Percentiles rank a stretch among this genome's conserved stretches.
Evolutionary conservation across 2,329 filamentous ascomycete genomes (phyloP).

Genomic region (Diplodia intermedia): DNA sequence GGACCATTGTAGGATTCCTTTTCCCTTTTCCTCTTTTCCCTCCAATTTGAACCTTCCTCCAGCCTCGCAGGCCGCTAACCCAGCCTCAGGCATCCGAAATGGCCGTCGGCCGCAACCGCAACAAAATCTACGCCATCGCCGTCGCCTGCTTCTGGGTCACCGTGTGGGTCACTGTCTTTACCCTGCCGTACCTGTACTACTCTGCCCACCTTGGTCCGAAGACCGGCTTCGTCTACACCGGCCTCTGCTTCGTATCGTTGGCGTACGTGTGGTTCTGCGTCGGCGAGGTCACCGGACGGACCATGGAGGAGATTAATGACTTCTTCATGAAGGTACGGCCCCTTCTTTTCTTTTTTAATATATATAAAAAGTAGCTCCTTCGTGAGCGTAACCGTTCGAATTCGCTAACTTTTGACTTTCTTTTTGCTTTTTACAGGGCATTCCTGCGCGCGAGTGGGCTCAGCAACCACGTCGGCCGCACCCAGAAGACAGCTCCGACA

Average conservation of each 20-base stretch:
- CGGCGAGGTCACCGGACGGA: constrained; percentile 19
- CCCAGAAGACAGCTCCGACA: constrained; percentile 2
- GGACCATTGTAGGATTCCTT: constrained; percentile 45
- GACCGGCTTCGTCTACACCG: constrained; percentile 31
- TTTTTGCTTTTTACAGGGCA: background rate
- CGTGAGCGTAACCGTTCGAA: background rate
- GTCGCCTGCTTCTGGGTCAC: constrained; percentile 53
- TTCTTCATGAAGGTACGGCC: constrained; percentile 36
- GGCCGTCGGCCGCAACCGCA: constrained; percentile 57
- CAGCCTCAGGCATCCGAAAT: constrained; percentile 48
- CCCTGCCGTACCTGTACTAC: constrained; percentile 31
- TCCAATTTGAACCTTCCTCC: background rate
- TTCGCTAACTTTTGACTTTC: background rate
- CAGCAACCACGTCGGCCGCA: constrained; percentile 12
- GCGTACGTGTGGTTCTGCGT: constrained; percentile 31
- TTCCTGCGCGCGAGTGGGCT: constrained; percentile 18
- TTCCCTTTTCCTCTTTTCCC: background rate
- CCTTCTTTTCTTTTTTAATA: constrained; percentile 35
- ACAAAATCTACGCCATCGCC: constrained; percentile 55
- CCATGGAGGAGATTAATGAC: constrained; percentile 32
- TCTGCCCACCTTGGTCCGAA: constrained; percentile 25
- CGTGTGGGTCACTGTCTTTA: constrained; percentile 25
- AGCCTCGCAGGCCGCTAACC: constrained; percentile 34
- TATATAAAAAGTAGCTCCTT: too few species aligned
- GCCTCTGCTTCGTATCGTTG: constrained; percentile 22